A percentile compares a stretch with the other conserved stretches of the same genome.
Conservation (phyloP, 225 moss, liverwort and hornwort genomes). For the Neckera pumila region DNA sequence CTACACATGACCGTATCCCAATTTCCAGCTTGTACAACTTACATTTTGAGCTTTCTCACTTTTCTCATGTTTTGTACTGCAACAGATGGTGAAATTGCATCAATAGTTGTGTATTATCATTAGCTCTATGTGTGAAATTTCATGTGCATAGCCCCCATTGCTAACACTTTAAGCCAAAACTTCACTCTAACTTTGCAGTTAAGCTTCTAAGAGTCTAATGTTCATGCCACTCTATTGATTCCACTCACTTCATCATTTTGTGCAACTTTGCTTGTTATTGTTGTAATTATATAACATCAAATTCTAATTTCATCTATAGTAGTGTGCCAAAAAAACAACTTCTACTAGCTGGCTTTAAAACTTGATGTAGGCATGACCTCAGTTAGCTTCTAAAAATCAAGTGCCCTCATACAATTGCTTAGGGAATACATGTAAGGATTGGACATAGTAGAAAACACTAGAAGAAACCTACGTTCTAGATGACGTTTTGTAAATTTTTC, state of each 20-base stretch:
- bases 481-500: too few species aligned
- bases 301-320: neutral
- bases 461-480: too few species aligned
- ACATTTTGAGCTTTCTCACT: too few species aligned
- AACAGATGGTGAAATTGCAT: too few species aligned
- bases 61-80: too few species aligned
- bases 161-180: neutral
- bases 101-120: too few species aligned
- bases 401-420: neutral
- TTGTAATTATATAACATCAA: neutral
- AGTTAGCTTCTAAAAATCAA: neutral
- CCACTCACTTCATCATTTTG: neutral
- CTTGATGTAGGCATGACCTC: neutral
- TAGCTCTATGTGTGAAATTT: too few species aligned
- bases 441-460: accelerated
- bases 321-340: neutral
- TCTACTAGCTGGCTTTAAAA: neutral
- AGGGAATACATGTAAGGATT: neutral
- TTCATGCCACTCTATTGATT: neutral
- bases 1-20: too few species aligned
- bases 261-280: neutral
- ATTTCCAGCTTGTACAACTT: too few species aligned
- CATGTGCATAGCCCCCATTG: too few species aligned
- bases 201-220: neutral
- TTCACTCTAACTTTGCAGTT: neutral